phyloP scores from a whole-genome alignment of 2,329 filamentous ascomycete species.

The Nemania sp. region DNA sequence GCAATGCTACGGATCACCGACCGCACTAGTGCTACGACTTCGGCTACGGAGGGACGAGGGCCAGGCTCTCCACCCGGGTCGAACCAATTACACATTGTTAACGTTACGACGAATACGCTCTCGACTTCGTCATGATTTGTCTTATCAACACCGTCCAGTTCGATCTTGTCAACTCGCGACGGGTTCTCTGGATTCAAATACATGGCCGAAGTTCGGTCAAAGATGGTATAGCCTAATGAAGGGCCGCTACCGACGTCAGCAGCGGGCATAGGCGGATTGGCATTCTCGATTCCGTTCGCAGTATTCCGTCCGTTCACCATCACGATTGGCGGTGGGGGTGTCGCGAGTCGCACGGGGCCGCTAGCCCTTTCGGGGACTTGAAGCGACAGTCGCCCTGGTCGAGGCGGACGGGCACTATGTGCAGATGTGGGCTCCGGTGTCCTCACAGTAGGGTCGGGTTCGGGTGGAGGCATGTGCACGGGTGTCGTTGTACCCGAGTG shows the following conservation, averaged over 20 bases:
- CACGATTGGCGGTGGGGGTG: conserved; percentile 64
- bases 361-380: conserved; percentile 73
- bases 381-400: conserved; percentile 67
- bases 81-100: conserved; percentile 65
- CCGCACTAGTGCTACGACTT: conserved; percentile 66
- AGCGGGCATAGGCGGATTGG: conserved; percentile 7
- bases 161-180: conserved; percentile 45
- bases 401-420: conserved; percentile 43
- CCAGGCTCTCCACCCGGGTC: conserved; percentile 60
- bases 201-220: conserved; percentile 45
- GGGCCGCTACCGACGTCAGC: conserved; percentile 15
- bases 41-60: conserved; percentile 61
- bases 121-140: conserved; percentile 71
- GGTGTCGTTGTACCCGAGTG: conserved; percentile 40
- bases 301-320: conserved; percentile 63
- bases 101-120: conserved; percentile 63
- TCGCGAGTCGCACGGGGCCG: conserved; percentile 72
- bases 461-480: conserved; percentile 44
- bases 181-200: conserved; percentile 44
- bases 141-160: conserved; percentile 55
- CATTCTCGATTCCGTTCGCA: conserved; percentile 32
- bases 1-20: conserved; percentile 66
- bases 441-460: conserved; percentile 42
- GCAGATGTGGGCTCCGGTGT: conserved; percentile 43
- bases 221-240: conserved; percentile 41